These are phyloP conservation scores for Rhododendron kiyosumense DNA, from an alignment of 148 eudicot species.

Conservation along the genomic window DNA sequence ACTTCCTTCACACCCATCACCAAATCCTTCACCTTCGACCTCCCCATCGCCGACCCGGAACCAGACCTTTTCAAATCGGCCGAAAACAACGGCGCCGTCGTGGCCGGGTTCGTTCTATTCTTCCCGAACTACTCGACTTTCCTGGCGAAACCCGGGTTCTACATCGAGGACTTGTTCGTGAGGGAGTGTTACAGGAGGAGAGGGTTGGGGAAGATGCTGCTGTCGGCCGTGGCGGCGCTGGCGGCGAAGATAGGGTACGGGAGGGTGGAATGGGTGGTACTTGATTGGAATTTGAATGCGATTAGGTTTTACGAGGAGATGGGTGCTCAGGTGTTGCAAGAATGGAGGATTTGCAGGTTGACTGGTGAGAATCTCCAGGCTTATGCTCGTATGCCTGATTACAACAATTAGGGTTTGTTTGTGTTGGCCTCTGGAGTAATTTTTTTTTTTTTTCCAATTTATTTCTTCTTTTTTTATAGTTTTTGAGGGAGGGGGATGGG, in stretches of 20 bases:
- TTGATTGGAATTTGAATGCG: constrained; percentile 87
- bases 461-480: neutral
- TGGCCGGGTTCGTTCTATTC: constrained; percentile 65
- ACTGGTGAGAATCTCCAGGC: constrained; percentile 62
- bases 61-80: constrained; percentile 12
- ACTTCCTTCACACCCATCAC: constrained; percentile 37
- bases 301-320: constrained; percentile 65
- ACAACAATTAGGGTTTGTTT: neutral
- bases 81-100: constrained; percentile 24
- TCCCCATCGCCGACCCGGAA: constrained; percentile 44
- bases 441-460: neutral
- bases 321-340: constrained; percentile 71
- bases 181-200: constrained; percentile 71
- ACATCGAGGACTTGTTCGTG: constrained; percentile 70
- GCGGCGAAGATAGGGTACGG: constrained; percentile 71
- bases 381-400: constrained; percentile 20
- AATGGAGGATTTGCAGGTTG: constrained; percentile 71
- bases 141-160: constrained; percentile 75
- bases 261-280: constrained; percentile 80
- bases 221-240: constrained; percentile 65
- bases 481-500: neutral
- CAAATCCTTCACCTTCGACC: constrained; percentile 29
- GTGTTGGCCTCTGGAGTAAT: neutral
- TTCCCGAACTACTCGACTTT: constrained; percentile 77
- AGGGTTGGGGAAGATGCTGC: constrained; percentile 60